Conservation (phyloP, 306 rosid genomes). For the Cicer cuneatum region DNA sequence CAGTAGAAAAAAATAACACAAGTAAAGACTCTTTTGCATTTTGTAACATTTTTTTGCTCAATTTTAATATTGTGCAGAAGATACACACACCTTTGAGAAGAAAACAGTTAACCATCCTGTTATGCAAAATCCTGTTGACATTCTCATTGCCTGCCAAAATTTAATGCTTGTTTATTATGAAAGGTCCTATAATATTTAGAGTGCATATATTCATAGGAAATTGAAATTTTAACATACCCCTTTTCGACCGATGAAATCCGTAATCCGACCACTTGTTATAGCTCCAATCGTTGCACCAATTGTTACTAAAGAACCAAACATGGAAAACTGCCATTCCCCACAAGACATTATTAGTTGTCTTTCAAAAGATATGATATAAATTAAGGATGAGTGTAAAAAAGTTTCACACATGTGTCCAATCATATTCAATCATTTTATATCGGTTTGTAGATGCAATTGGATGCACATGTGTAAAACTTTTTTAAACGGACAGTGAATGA, state of each 20-base stretch:
- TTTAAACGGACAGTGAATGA: no score
- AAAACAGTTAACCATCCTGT: slow-evolving; percentile 74
- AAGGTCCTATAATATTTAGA: not conserved
- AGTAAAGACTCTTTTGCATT: slow-evolving; percentile 23
- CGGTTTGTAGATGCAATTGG: no score
- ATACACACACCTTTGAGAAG: slow-evolving; percentile 57
- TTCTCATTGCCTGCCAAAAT: slow-evolving; percentile 69
- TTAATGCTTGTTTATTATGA: not conserved
- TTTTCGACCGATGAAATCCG: slow-evolving; percentile 74
- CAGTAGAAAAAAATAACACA: slow-evolving; percentile 28
- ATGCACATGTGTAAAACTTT: no score
- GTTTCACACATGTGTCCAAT: no score
- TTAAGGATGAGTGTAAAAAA: not conserved
- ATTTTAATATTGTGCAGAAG: slow-evolving; percentile 16
- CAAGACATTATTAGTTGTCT: not conserved
- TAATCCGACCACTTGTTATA: slow-evolving; percentile 62
- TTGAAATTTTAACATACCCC: slow-evolving; percentile 53
- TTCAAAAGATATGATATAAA: not conserved
- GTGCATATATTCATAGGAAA: not conserved
- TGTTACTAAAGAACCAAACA: slow-evolving; percentile 79
- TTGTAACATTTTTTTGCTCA: not conserved
- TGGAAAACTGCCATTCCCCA: slow-evolving; percentile 65
- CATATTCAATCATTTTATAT: no score
- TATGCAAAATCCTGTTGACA: slow-evolving; percentile 71
- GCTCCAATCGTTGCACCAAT: slow-evolving; percentile 90